These are phyloP conservation scores for Camelina hispida DNA, from an alignment of 345 rosid species.

Conservation along the genomic window DNA sequence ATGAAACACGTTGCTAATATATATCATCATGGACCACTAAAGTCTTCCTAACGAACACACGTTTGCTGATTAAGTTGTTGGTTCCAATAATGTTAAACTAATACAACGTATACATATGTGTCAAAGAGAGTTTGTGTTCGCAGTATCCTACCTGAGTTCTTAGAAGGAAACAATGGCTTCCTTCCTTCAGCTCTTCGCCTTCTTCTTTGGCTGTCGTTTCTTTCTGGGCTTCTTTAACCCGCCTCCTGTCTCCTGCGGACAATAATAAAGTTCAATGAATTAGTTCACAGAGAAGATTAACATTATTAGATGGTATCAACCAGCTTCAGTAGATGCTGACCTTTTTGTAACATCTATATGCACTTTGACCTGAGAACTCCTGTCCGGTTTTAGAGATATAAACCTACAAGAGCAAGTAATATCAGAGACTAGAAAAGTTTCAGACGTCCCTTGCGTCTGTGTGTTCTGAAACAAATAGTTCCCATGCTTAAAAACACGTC, in stretches of 20 bases:
- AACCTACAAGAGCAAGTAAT: conserved; percentile 55
- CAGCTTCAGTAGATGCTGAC: conserved; percentile 46
- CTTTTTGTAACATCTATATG: conserved; percentile 81
- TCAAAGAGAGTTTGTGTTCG: not conserved
- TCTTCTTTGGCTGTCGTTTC: conserved; percentile 53
- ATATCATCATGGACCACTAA: not conserved
- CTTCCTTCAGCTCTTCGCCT: conserved; percentile 29
- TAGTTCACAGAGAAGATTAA: not conserved
- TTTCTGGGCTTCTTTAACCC: conserved; percentile 51
- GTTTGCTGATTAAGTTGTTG: conserved; percentile 8
- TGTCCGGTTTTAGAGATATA: conserved; percentile 70
- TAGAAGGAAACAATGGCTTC: conserved; percentile 14
- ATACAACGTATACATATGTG: not conserved
- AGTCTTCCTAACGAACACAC: conserved; percentile 13
- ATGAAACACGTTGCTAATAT: conserved; percentile 23
- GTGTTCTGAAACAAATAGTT: conserved; percentile 5
- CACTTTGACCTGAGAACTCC: conserved; percentile 79
- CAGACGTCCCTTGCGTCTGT: conserved; percentile 7
- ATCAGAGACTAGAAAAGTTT: conserved; percentile 7
- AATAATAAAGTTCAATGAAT: conserved; percentile 5
- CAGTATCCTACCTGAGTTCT: conserved; percentile 22
- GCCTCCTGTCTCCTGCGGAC: conserved; percentile 59
- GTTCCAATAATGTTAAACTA: conserved; percentile 12
- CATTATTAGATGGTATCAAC: conserved; percentile 1
- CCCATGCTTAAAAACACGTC: not conserved